phyloP scores from a whole-genome alignment of 1,284 basidiomycete species.

The Peniophora sp. region DNA sequence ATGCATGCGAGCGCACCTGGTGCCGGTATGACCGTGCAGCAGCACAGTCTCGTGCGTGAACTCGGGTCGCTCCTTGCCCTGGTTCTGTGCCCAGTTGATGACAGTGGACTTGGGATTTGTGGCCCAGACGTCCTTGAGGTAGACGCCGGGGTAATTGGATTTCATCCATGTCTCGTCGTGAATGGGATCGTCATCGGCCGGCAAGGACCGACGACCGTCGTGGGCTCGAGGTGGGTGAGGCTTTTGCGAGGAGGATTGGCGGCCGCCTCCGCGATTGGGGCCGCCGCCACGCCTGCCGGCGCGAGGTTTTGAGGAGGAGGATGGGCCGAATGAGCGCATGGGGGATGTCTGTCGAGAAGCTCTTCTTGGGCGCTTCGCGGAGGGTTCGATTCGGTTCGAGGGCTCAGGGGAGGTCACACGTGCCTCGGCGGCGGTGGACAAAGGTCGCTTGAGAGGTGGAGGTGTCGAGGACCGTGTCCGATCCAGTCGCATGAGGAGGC shows the following conservation, averaged over 20 bases:
- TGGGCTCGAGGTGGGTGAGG: too few relatives aligned
- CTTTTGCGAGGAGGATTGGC: not conserved
- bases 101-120: conserved; percentile 40
- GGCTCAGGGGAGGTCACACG: conserved; percentile 5
- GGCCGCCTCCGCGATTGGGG: not conserved
- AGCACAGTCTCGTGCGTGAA: conserved; percentile 15
- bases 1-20: conserved; percentile 9
- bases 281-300: not conserved
- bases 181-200: conserved; percentile 13
- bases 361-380: not conserved
- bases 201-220: conserved; percentile 10
- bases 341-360: not conserved
- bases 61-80: conserved; percentile 6
- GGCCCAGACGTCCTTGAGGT: conserved; percentile 23
- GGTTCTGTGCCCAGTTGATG: conserved; percentile 23
- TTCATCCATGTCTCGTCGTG: conserved; percentile 22
- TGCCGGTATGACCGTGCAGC: conserved; percentile 10
- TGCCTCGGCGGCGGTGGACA: conserved; percentile 6
- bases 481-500: conserved; percentile 52
- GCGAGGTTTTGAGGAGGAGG: not conserved
- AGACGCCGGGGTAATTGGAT: conserved; percentile 16
- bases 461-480: conserved; percentile 19
- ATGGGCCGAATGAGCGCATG: not conserved
- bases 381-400: not conserved
- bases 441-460: conserved; percentile 20